These are phyloP conservation scores for Ganoderma boninense DNA, from an alignment of 1,284 basidiomycete species.

Conservation along the genomic window DNA sequence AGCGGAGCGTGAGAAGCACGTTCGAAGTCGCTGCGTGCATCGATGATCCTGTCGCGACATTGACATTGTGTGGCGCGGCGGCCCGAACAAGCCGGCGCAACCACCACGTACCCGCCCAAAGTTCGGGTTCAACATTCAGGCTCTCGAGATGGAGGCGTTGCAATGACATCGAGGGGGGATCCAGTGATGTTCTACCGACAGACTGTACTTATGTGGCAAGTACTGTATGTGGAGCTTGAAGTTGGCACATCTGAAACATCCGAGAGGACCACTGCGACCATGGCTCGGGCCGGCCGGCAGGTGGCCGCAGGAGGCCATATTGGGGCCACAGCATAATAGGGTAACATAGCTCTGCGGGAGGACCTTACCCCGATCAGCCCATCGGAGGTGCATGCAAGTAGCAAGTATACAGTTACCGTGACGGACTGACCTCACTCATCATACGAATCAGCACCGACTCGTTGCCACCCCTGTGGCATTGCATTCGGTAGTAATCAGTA, in stretches of 20 bases:
- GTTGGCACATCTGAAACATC: background rate
- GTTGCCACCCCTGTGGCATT: background rate
- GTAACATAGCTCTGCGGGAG: background rate
- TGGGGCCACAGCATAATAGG: background rate
- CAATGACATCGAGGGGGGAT: background rate
- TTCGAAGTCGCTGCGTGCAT: background rate
- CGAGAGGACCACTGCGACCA: background rate
- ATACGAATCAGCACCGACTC: background rate
- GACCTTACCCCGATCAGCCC: background rate
- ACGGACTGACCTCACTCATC: background rate
- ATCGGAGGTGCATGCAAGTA: background rate
- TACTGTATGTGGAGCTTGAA: too few species aligned
- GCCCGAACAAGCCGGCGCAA: background rate
- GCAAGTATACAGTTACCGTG: background rate
- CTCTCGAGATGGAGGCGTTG: background rate
- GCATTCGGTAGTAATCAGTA: background rate
- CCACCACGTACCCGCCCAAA: background rate
- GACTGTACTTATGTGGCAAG: background rate
- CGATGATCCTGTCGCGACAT: too few species aligned
- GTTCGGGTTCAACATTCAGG: background rate
- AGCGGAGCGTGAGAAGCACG: background rate
- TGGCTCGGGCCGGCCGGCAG: background rate
- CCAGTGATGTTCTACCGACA: background rate
- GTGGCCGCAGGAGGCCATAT: background rate
- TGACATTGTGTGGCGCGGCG: background rate